phyloP scores from a whole-genome alignment of 1,139 yeast species.

The Debaryomyces nepalensis region DNA sequence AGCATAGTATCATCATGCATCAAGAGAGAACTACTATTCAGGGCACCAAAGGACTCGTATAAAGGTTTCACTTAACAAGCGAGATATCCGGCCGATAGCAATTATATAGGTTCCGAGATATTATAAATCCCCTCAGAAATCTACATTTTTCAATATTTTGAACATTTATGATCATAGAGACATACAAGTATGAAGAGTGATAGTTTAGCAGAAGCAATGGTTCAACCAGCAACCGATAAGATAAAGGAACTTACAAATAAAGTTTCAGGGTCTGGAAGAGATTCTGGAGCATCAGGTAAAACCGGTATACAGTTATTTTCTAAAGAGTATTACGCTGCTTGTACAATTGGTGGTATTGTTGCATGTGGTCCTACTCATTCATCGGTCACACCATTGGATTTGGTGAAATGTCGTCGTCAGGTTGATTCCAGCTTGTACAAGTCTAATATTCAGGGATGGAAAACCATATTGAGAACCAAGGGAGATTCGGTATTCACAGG shows the following conservation, averaged over 20 bases:
- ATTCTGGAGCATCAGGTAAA: slow-evolving; percentile 17
- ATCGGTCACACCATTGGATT: slow-evolving; percentile 87
- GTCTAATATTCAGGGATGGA: slow-evolving; percentile 80
- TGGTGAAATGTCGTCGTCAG: slow-evolving; percentile 91
- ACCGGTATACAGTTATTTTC: slow-evolving; percentile 57
- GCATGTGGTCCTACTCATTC: slow-evolving; percentile 98
- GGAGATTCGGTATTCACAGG: slow-evolving; percentile 88
- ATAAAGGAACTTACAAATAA: slow-evolving; percentile 25
- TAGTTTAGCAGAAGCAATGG: slow-evolving; percentile 33
- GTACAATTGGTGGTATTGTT: slow-evolving; percentile 84
- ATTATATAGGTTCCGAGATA: background rate
- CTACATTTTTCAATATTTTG: background rate
- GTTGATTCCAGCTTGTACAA: slow-evolving; percentile 73
- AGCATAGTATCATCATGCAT: too few species aligned
- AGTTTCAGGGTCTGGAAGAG: slow-evolving; percentile 19
- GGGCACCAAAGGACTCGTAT: too few species aligned
- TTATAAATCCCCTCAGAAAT: background rate
- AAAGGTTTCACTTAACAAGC: too few species aligned
- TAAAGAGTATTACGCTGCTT: slow-evolving; percentile 75
- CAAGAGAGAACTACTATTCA: too few species aligned
- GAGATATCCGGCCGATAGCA: slow-evolving; percentile 5
- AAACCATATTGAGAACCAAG: slow-evolving; percentile 67
- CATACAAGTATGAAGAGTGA: slow-evolving; percentile 23
- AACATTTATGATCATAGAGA: too few species aligned
- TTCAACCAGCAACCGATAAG: slow-evolving; percentile 39